These are phyloP conservation scores for Digitaria exilis DNA, from an alignment of 202 grass and related monocot species.

Conservation along the genomic window DNA sequence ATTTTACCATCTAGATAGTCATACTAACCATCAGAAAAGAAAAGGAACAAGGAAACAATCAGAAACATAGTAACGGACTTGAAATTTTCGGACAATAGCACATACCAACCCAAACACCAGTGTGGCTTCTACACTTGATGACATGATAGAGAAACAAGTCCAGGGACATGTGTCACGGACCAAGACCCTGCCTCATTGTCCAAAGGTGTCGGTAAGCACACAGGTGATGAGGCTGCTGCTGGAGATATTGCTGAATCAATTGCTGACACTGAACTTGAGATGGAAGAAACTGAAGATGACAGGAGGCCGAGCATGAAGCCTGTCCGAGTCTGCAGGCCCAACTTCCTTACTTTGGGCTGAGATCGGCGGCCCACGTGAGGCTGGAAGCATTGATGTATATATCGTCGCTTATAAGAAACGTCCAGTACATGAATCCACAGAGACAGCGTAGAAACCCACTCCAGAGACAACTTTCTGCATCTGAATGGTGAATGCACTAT, in stretches of 20 bases:
- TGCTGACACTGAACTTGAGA: too few species aligned
- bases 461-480: background rate
- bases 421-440: background rate
- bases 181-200: too few species aligned
- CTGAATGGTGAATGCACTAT: background rate
- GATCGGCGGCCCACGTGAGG: too few species aligned
- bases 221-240: too few species aligned
- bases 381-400: background rate
- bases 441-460: background rate
- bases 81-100: slow-evolving; percentile 1
- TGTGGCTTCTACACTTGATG: slow-evolving; percentile 59
- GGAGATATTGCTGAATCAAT: too few species aligned
- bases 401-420: background rate
- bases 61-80: background rate
- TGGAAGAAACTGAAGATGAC: too few species aligned
- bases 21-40: background rate
- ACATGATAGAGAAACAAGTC: slow-evolving; percentile 45
- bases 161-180: too few species aligned
- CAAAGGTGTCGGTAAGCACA: too few species aligned
- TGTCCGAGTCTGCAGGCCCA: too few species aligned
- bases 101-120: slow-evolving; percentile 82
- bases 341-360: too few species aligned
- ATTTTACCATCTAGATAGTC: too few species aligned
- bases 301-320: too few species aligned
- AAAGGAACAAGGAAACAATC: background rate